These are phyloP conservation scores for Acanthamoeba lenticulata DNA, from an alignment of 208 protist genomes.

Conservation along the genomic window DNA sequence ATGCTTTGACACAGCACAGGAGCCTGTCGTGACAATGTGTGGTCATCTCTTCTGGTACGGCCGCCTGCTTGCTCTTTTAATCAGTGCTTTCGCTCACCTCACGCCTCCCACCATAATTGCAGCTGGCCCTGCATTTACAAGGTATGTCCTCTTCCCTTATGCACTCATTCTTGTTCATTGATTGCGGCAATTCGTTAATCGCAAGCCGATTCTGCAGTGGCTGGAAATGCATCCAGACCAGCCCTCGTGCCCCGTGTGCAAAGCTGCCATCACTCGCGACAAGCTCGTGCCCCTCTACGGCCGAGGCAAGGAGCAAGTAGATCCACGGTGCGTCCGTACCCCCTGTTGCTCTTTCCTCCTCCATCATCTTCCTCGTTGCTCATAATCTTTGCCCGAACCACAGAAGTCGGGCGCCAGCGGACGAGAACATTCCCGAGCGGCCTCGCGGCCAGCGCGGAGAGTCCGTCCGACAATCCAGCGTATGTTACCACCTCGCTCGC, in stretches of 20 bases:
- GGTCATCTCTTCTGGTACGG: conserved; percentile 80
- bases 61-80: not conserved
- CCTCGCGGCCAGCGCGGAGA: conserved; percentile 43
- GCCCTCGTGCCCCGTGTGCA: conserved; percentile 79
- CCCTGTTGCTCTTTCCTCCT: not conserved
- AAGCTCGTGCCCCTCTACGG: conserved; percentile 80
- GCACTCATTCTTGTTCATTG: not conserved
- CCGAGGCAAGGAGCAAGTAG: conserved; percentile 48
- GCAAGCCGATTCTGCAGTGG: conserved; percentile 48
- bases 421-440: conserved; percentile 13
- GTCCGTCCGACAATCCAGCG: conserved; percentile 54
- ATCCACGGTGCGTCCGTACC: not conserved
- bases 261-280: conserved; percentile 73
- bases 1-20: conserved; percentile 76
- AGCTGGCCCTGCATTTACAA: conserved; percentile 79
- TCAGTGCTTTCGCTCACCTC: not conserved
- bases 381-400: not conserved
- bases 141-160: not conserved
- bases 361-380: not conserved
- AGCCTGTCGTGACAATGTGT: conserved; percentile 77
- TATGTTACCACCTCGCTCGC: not conserved
- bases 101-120: not conserved
- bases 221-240: conserved; percentile 69
- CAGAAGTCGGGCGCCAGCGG: not conserved
- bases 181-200: not conserved